These are phyloP conservation scores for Aspergillus candidus DNA, from an alignment of 2,329 filamentous ascomycete genomes.

Conservation along the genomic window DNA sequence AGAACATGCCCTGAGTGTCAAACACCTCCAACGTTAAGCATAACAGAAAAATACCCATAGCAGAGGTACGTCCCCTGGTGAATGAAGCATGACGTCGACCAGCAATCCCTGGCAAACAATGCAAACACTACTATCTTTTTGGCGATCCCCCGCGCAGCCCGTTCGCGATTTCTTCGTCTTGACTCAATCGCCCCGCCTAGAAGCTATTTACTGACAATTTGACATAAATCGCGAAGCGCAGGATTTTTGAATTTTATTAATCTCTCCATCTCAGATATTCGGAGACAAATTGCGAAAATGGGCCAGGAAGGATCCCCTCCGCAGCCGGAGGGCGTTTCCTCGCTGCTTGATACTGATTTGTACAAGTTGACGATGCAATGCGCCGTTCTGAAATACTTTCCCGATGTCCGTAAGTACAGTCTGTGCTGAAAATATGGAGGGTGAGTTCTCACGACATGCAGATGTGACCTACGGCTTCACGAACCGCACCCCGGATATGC, in stretches of 20 bases:
- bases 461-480: constrained; percentile 90
- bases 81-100: background rate
- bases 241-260: constrained; percentile 2
- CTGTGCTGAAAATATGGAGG: background rate
- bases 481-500: constrained; percentile 91
- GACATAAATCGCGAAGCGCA: background rate
- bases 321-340: constrained; percentile 65
- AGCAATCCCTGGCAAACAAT: constrained; percentile 13
- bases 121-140: constrained; percentile 11
- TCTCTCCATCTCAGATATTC: background rate
- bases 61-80: background rate
- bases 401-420: constrained; percentile 48
- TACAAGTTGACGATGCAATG: constrained; percentile 99
- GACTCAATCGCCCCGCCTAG: too few species aligned
- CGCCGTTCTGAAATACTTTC: constrained; percentile 87
- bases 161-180: too few species aligned
- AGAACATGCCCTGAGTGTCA: too few species aligned
- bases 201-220: too few species aligned
- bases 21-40: too few species aligned
- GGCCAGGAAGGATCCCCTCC: constrained; percentile 20
- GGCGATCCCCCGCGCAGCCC: constrained; percentile 1
- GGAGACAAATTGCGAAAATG: constrained; percentile 18
- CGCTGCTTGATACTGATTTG: constrained; percentile 75
- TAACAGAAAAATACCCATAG: too few species aligned
- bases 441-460: constrained; percentile 7